Conservation (phyloP, 208 protist genomes). For the Leishmania turanica region DNA sequence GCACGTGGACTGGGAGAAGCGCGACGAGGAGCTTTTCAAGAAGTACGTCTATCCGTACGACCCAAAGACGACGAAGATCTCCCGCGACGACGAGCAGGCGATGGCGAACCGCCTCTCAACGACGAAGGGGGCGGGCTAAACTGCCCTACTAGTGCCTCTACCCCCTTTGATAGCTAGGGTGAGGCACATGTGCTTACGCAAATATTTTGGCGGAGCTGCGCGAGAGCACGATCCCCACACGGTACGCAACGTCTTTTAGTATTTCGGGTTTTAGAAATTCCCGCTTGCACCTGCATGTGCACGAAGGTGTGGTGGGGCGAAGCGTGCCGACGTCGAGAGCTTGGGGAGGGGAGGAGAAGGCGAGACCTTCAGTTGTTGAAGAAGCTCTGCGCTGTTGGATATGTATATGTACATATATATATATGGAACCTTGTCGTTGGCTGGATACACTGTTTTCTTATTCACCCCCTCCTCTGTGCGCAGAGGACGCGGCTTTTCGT, state of each 20-base stretch:
- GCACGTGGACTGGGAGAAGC: slow-evolving; percentile 76
- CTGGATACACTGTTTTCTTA: background rate
- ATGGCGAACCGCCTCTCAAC: slow-evolving; percentile 84
- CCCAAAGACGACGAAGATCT: slow-evolving; percentile 70
- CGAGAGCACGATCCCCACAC: background rate
- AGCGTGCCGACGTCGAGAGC: background rate
- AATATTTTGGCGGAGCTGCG: background rate
- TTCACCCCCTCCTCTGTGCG: background rate
- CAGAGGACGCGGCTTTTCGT: background rate
- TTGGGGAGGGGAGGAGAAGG: background rate
- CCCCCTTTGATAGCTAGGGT: background rate
- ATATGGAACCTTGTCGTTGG: background rate
- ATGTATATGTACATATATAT: no score
- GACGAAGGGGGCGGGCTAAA: slow-evolving; percentile 31
- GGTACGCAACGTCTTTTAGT: background rate
- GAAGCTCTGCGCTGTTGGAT: background rate
- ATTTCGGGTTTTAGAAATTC: background rate
- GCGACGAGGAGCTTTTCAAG: slow-evolving; percentile 84
- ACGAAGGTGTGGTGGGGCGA: background rate
- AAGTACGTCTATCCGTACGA: slow-evolving; percentile 90
- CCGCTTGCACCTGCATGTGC: background rate
- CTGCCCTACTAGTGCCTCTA: background rate
- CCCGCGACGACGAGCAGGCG: slow-evolving; percentile 45
- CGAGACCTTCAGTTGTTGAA: background rate
- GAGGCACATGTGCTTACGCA: background rate